Percentiles rank a stretch among this genome's conserved stretches.
Evolutionary conservation across 2,329 filamentous ascomycete species (phyloP).

Genomic region (Aspergillus quadricinctus): DNA sequence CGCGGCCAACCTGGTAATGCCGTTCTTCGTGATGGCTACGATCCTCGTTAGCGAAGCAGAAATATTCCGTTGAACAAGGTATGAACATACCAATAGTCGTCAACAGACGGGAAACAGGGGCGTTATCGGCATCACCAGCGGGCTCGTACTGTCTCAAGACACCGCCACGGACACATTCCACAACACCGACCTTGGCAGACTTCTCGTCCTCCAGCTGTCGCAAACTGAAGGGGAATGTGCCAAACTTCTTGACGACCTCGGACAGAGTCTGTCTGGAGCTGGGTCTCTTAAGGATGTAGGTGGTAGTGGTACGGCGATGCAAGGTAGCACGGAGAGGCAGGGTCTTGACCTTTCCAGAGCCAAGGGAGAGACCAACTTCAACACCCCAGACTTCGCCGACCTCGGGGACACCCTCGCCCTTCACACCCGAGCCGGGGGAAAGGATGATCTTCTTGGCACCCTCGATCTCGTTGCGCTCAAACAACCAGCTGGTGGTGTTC

Average conservation of each 20-base stretch:
- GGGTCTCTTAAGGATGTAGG: constrained; percentile 88
- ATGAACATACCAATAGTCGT: constrained; percentile 79
- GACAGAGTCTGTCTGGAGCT: constrained; percentile 89
- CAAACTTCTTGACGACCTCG: constrained; percentile 95
- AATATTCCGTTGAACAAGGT: not conserved
- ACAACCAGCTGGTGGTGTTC: constrained; percentile 96
- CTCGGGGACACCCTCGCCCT: constrained; percentile 85
- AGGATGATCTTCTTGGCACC: constrained; percentile 97
- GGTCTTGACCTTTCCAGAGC: constrained; percentile 90
- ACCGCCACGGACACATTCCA: constrained; percentile 90
- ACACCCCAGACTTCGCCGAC: constrained; percentile 96
- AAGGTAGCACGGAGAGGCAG: constrained; percentile 84
- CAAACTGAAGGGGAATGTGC: constrained; percentile 95
- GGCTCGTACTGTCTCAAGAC: constrained; percentile 96
- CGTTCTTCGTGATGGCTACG: constrained; percentile 94
- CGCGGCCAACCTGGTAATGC: constrained; percentile 77
- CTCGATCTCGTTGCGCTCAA: constrained; percentile 97
- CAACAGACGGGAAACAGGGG: constrained; percentile 79
- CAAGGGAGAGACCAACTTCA: constrained; percentile 87
- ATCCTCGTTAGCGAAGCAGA: constrained; percentile 4
- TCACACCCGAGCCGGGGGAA: constrained; percentile 71
- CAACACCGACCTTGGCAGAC: constrained; percentile 88
- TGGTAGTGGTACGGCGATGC: constrained; percentile 87
- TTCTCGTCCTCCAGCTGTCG: constrained; percentile 96
- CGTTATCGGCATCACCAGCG: constrained; percentile 84